Percentiles rank a stretch among this genome's conserved stretches.
Evolutionary conservation across 2,329 filamentous ascomycete species (phyloP).

Genomic region (Monilinia laxa): DNA sequence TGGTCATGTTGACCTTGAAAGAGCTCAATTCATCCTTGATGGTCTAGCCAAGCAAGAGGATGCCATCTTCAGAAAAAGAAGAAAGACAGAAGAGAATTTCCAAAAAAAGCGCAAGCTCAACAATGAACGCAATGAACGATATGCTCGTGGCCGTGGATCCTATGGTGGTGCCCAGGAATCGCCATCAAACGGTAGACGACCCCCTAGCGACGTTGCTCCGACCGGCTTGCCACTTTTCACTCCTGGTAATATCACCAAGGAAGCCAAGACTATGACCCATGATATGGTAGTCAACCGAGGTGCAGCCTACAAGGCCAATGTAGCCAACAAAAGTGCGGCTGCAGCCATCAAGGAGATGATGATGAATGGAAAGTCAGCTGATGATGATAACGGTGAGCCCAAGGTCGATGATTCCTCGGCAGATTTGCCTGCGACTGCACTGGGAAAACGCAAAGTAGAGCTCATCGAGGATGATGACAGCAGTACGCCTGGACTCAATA

Average conservation of each 20-base stretch:
- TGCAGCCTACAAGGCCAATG: constrained; percentile 64
- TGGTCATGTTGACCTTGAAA: constrained; percentile 81
- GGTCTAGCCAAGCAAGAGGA: constrained; percentile 92
- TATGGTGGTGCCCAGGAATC: constrained; percentile 36
- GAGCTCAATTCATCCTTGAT: constrained; percentile 83
- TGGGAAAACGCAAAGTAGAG: constrained; percentile 77
- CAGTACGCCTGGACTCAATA: constrained; percentile 58
- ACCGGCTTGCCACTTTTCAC: constrained; percentile 56
- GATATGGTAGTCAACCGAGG: constrained; percentile 82
- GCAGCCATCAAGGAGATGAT: constrained; percentile 81
- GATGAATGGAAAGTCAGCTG: constrained; percentile 47
- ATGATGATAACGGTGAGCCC: constrained; percentile 26
- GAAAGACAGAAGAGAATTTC: constrained; percentile 79
- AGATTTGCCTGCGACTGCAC: constrained; percentile 49
- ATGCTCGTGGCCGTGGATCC: constrained; percentile 40
- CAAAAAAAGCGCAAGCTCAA: constrained; percentile 79
- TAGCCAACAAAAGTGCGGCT: constrained; percentile 92
- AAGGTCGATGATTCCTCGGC: constrained; percentile 27
- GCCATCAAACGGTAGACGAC: constrained; percentile 35
- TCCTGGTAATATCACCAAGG: constrained; percentile 55
- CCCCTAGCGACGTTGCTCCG: constrained; percentile 39
- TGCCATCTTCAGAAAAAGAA: constrained; percentile 84
- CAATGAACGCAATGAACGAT: constrained; percentile 48
- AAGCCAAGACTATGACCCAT: constrained; percentile 68
- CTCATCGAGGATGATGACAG: constrained; percentile 60